phyloP scores from a whole-genome alignment of 805 yeast genomes.

The Suhomyces faveliae region DNA sequence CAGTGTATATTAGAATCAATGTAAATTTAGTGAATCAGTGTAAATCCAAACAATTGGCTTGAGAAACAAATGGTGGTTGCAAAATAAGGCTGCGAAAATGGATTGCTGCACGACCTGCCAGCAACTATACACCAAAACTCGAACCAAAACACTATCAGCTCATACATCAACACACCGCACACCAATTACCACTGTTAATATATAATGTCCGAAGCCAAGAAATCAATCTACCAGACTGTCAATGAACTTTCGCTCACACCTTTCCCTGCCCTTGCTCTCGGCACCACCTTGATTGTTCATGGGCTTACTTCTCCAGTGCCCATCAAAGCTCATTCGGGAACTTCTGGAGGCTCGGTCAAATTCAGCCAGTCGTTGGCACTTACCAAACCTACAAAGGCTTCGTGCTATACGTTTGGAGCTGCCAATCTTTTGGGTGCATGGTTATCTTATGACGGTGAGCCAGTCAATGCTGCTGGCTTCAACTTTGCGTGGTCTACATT shows the following conservation, averaged over 20 bases:
- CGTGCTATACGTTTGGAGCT: slow-evolving; percentile 57
- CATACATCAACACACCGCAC: too few relatives aligned
- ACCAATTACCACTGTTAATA: background rate
- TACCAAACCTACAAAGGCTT: slow-evolving; percentile 34
- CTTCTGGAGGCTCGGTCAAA: slow-evolving; percentile 20
- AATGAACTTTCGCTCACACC: slow-evolving; percentile 10
- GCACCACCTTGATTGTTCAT: slow-evolving; percentile 10
- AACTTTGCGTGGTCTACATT: slow-evolving; percentile 77
- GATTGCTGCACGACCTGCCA: background rate
- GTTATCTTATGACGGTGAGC: slow-evolving; percentile 75
- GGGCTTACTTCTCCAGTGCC: slow-evolving; percentile 9
- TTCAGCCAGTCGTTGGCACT: slow-evolving; percentile 18
- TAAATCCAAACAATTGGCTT: too few relatives aligned
- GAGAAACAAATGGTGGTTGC: too few relatives aligned
- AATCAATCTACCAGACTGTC: slow-evolving; percentile 3
- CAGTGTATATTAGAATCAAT: slow-evolving; percentile 16
- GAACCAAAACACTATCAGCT: too few relatives aligned
- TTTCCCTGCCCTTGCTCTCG: slow-evolving; percentile 12
- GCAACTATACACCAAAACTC: too few relatives aligned
- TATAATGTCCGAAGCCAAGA: slow-evolving; percentile 1
- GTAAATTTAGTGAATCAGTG: background rate
- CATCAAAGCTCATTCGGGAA: slow-evolving; percentile 4
- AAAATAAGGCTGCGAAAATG: background rate
- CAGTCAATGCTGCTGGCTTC: slow-evolving; percentile 78
- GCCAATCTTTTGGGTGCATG: slow-evolving; percentile 67